Conservation (phyloP, 2,329 filamentous ascomycete species). For the Colletotrichum shisoi region DNA sequence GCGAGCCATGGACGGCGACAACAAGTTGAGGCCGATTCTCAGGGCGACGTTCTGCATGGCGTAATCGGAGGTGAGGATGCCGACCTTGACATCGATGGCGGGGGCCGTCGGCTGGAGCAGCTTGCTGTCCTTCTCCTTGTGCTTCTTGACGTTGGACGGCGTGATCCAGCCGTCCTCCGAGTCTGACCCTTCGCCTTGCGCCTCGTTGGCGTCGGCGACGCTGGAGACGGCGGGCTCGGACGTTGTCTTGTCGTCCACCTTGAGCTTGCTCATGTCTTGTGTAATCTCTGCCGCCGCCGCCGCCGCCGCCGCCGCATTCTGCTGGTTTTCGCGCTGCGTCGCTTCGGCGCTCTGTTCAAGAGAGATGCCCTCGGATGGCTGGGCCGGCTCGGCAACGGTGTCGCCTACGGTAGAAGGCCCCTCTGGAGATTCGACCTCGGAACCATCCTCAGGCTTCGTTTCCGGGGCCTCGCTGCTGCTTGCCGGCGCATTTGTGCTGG, state of each 20-base stretch:
- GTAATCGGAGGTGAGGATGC: constrained; percentile 93
- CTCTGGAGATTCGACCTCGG: constrained; percentile 44
- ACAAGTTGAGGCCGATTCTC: constrained; percentile 90
- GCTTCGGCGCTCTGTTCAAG: constrained; percentile 20
- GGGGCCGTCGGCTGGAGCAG: constrained; percentile 51
- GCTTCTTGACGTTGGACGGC: constrained; percentile 86
- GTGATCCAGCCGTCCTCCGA: constrained; percentile 90
- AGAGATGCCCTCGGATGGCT: constrained; percentile 10
- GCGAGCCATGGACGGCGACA: constrained; percentile 79
- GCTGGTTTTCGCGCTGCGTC: constrained; percentile 16
- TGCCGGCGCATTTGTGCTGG: constrained; percentile 60
- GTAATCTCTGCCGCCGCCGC: constrained; percentile 4
- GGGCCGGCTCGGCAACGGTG: constrained; percentile 24
- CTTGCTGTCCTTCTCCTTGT: constrained; percentile 72
- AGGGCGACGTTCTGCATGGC: constrained; percentile 98
- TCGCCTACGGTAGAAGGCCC: constrained; percentile 41
- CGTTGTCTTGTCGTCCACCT: constrained; percentile 30
- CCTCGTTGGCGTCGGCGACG: constrained; percentile 39
- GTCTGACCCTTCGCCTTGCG: constrained; percentile 55
- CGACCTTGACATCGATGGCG: constrained; percentile 76
- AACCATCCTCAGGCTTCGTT: not conserved
- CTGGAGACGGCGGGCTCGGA: constrained; percentile 37
- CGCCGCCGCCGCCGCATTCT: constrained; percentile 14
- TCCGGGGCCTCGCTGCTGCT: constrained; percentile 43
- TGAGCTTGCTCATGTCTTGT: constrained; percentile 36